Evolutionary conservation across 1,139 yeast species (phyloP).

Genomic region (Scheffersomyces quercinus): DNA sequence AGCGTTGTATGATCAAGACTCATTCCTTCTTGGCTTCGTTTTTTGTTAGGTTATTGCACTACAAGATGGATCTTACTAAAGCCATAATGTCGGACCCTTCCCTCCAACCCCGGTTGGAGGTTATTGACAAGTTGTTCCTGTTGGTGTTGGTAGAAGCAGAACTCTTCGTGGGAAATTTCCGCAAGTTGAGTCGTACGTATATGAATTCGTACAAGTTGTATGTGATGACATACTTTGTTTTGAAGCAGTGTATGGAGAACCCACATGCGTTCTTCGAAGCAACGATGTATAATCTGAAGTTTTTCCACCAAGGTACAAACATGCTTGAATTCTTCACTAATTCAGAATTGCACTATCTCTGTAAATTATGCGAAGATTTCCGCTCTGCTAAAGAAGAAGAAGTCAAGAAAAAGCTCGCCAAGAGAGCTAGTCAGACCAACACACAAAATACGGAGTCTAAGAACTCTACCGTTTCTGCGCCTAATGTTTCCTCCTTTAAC

Average conservation of each 20-base stretch:
- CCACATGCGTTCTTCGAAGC: slow-evolving; percentile 41
- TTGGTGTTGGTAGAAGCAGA: slow-evolving; percentile 43
- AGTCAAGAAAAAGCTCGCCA: slow-evolving; percentile 17
- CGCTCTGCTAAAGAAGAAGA: slow-evolving; percentile 40
- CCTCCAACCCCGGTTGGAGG: slow-evolving; percentile 30
- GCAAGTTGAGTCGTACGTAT: slow-evolving; percentile 39
- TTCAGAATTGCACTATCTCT: slow-evolving; percentile 37
- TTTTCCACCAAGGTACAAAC: slow-evolving; percentile 41
- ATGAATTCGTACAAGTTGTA: slow-evolving; percentile 44
- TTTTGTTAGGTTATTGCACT: slow-evolving; percentile 43
- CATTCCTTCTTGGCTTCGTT: slow-evolving; percentile 44
- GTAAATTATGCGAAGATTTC: slow-evolving; percentile 44
- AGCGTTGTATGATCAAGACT: slow-evolving; percentile 44
- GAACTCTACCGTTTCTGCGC: not conserved
- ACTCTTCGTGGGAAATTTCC: slow-evolving; percentile 46
- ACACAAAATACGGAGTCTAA: not conserved
- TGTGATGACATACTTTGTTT: slow-evolving; percentile 44
- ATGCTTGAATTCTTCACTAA: slow-evolving; percentile 41
- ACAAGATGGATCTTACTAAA: slow-evolving; percentile 35
- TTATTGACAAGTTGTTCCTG: slow-evolving; percentile 36
- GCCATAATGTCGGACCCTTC: slow-evolving; percentile 21
- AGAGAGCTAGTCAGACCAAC: not conserved
- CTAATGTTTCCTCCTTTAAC: slow-evolving; percentile 43
- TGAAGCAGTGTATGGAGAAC: slow-evolving; percentile 46
- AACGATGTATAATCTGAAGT: slow-evolving; percentile 27